Percentiles rank a stretch among this genome's conserved stretches.
These are phyloP conservation scores for Pythium aristosporum DNA, from an alignment of 352 stramenopile species.

Conservation along the genomic window DNA sequence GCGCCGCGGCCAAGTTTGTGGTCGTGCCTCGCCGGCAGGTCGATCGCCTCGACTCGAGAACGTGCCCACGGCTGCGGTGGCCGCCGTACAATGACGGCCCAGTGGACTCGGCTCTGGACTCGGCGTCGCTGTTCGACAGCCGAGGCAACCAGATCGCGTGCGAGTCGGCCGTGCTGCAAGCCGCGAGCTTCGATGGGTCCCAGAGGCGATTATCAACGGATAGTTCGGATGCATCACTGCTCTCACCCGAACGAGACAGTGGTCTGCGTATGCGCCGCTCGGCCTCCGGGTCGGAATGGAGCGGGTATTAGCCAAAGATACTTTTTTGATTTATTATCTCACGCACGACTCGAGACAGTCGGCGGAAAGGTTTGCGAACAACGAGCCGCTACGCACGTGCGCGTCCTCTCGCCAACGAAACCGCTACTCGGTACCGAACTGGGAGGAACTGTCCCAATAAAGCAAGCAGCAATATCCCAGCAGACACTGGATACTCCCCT, in stretches of 20 bases:
- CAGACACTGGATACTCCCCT: not conserved
- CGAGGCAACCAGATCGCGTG: constrained; percentile 23
- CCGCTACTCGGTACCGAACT: not conserved
- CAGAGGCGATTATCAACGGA: constrained; percentile 19
- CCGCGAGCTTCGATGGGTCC: constrained; percentile 12
- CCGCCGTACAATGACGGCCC: constrained; percentile 23
- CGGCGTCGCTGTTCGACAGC: constrained; percentile 15
- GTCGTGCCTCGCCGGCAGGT: constrained; percentile 13
- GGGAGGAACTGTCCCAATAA: not conserved
- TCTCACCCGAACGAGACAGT: not conserved
- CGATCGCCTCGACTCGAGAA: constrained; percentile 26
- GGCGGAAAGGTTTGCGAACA: not conserved
- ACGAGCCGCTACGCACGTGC: constrained; percentile 3
- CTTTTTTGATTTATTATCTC: constrained; percentile 15
- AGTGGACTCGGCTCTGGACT: constrained; percentile 24
- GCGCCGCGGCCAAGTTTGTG: constrained; percentile 23
- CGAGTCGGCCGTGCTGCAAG: constrained; percentile 23
- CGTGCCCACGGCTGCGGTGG: constrained; percentile 26
- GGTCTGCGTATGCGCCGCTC: not conserved
- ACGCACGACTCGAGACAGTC: not conserved
- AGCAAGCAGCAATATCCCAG: not conserved
- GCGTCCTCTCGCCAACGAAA: constrained; percentile 11
- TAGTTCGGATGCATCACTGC: constrained; percentile 21
- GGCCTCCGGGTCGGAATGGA: constrained; percentile 11
- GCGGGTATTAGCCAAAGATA: not conserved